A percentile compares a stretch with the other conserved stretches of the same genome.
Evolutionary conservation across 306 rosid genomes (phyloP).

Genomic region (Rosa multiflora): DNA sequence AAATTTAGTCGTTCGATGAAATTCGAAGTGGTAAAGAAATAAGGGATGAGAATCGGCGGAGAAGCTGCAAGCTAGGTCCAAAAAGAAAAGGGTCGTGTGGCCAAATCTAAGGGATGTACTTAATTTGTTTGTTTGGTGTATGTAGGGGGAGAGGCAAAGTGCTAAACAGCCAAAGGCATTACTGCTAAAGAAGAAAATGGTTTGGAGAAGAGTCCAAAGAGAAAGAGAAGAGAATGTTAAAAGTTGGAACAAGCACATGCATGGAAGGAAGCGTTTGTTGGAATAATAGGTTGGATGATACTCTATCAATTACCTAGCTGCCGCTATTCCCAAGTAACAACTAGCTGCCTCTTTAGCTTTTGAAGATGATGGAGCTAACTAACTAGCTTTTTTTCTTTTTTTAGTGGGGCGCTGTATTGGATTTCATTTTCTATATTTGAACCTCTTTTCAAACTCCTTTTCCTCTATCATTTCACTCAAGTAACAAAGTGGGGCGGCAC

Average conservation of each 20-base stretch:
- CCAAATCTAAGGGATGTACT: constrained; percentile 49
- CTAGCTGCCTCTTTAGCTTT: background rate
- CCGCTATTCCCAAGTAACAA: background rate
- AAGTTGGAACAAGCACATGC: constrained; percentile 19
- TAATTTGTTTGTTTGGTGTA: constrained; percentile 21
- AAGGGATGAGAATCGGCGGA: background rate
- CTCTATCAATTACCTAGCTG: constrained; percentile 24
- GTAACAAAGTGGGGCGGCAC: constrained; percentile 42
- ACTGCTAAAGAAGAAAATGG: constrained; percentile 46
- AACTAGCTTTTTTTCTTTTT: background rate
- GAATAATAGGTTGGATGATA: constrained; percentile 39
- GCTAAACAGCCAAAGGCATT: constrained; percentile 25
- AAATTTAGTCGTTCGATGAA: background rate
- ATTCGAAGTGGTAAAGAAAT: background rate
- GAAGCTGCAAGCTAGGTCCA: constrained; percentile 30
- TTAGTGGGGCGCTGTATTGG: background rate
- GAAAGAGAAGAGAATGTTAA: constrained; percentile 38
- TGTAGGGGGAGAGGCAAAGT: constrained; percentile 31
- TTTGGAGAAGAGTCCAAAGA: constrained; percentile 50
- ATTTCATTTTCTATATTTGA: background rate
- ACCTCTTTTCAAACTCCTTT: background rate
- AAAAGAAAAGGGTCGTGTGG: constrained; percentile 60
- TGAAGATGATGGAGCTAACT: background rate
- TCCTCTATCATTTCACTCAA: background rate
- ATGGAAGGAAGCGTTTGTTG: constrained; percentile 79